These are phyloP conservation scores for Geranium brycei DNA, from an alignment of 345 rosid species.

Conservation along the genomic window DNA sequence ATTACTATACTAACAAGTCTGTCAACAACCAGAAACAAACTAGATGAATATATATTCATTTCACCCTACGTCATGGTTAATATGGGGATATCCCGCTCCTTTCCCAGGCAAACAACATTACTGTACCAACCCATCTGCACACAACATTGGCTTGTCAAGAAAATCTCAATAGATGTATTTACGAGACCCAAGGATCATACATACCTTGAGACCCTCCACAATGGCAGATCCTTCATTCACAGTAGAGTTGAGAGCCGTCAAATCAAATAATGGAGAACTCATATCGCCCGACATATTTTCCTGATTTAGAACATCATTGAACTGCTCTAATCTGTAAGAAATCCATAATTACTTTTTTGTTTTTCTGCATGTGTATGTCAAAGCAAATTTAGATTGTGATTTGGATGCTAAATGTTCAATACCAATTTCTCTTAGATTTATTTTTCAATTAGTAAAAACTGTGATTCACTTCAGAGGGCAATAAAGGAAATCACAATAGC, in stretches of 20 bases:
- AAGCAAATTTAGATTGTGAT: too few species aligned
- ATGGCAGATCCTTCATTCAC: constrained; percentile 29
- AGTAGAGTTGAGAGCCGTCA: constrained; percentile 25
- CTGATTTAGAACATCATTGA: constrained; percentile 71
- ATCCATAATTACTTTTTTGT: not conserved
- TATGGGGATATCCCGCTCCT: constrained; percentile 43
- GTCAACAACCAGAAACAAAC: not conserved
- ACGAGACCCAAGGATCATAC: not conserved
- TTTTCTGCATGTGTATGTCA: not conserved
- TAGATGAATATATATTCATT: not conserved
- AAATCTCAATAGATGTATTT: not conserved
- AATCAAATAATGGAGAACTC: constrained; percentile 42
- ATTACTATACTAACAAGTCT: not conserved
- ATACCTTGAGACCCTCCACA: constrained; percentile 50
- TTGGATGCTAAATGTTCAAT: not conserved
- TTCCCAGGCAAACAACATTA: constrained; percentile 61
- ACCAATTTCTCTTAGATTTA: not conserved
- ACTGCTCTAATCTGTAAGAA: constrained; percentile 76
- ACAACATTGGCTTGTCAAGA: not conserved
- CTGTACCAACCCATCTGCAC: constrained; percentile 68
- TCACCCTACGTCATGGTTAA: constrained; percentile 62
- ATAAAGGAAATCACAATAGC: constrained; percentile 7
- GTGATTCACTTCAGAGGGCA: not conserved
- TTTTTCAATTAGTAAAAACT: not conserved
- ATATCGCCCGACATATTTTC: constrained; percentile 36